phyloP scores from a whole-genome alignment of 2,329 filamentous ascomycete genomes.

The Ambrosiella beaveri region DNA sequence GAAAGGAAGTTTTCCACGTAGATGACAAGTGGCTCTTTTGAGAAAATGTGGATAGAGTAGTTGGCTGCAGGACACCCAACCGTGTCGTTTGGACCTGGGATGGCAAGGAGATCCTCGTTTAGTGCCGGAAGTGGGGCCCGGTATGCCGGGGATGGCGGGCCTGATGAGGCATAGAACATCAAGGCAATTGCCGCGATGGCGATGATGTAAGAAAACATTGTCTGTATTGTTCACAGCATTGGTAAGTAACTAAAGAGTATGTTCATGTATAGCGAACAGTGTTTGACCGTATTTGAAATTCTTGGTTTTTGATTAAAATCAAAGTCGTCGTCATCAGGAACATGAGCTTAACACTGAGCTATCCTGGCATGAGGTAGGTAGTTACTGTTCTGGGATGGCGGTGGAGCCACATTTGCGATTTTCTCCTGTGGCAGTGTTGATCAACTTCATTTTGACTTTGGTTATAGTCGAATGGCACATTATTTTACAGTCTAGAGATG shows the following conservation, averaged over 20 bases:
- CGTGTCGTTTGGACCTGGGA: constrained; percentile 25
- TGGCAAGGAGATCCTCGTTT: constrained; percentile 33
- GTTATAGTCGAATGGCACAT: no score
- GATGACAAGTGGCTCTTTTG: constrained; percentile 26
- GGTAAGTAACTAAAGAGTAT: background rate
- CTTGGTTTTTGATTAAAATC: no score
- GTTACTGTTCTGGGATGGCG: background rate
- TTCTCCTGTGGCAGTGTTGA: background rate
- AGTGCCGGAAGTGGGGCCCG: constrained; percentile 28
- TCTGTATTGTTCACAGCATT: background rate
- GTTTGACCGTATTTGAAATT: no score
- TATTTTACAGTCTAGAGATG: no score
- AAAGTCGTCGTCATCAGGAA: background rate
- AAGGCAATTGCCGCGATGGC: constrained; percentile 26
- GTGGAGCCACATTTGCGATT: background rate
- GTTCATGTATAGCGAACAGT: no score
- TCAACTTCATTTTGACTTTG: no score
- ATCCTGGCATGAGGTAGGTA: background rate
- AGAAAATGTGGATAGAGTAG: constrained; percentile 28
- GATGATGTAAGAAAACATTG: background rate
- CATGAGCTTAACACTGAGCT: background rate
- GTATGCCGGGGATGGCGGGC: constrained; percentile 20
- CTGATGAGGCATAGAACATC: constrained; percentile 27
- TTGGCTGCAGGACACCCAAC: constrained; percentile 24
- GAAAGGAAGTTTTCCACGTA: constrained; percentile 32